These are phyloP conservation scores for Odonthalia washingtoniensis DNA, from an alignment of 31 red algal genomes.

Conservation along the genomic window DNA sequence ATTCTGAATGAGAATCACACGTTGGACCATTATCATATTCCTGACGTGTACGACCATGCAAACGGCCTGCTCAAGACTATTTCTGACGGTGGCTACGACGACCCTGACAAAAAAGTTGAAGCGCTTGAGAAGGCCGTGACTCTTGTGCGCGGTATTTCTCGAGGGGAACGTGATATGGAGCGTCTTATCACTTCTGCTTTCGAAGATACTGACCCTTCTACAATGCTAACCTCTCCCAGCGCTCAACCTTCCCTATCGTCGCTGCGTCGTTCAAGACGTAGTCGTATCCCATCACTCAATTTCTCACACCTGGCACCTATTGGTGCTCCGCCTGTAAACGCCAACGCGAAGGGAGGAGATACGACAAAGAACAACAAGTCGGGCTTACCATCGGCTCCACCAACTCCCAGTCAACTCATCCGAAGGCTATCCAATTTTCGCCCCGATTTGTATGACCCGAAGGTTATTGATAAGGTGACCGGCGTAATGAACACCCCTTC, in stretches of 20 bases:
- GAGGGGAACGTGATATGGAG: constrained; percentile 72
- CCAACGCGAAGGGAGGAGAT: no score
- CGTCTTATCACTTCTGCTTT: constrained; percentile 59
- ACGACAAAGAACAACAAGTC: neutral
- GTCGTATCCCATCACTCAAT: constrained; percentile 59
- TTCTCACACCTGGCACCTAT: constrained; percentile 31
- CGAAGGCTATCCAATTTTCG: constrained; percentile 33
- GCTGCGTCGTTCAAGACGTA: constrained; percentile 23
- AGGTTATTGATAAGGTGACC: constrained; percentile 35
- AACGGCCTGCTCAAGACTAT: constrained; percentile 68
- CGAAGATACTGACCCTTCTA: constrained; percentile 50
- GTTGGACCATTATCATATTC: constrained; percentile 68
- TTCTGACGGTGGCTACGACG: constrained; percentile 40
- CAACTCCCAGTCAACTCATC: constrained; percentile 66
- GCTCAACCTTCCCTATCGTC: constrained; percentile 51
- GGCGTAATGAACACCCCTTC: constrained; percentile 2
- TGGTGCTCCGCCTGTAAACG: neutral
- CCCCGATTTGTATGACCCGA: constrained; percentile 55
- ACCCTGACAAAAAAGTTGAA: constrained; percentile 56
- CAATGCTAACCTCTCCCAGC: constrained; percentile 14
- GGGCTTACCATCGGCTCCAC: constrained; percentile 46
- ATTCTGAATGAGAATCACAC: constrained; percentile 50
- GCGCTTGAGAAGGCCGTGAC: constrained; percentile 67
- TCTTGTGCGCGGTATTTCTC: constrained; percentile 53
- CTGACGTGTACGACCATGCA: constrained; percentile 77